Evolutionary conservation across 257 asterid genomes (phyloP).

Genomic region (Solanum ossicruentum): DNA sequence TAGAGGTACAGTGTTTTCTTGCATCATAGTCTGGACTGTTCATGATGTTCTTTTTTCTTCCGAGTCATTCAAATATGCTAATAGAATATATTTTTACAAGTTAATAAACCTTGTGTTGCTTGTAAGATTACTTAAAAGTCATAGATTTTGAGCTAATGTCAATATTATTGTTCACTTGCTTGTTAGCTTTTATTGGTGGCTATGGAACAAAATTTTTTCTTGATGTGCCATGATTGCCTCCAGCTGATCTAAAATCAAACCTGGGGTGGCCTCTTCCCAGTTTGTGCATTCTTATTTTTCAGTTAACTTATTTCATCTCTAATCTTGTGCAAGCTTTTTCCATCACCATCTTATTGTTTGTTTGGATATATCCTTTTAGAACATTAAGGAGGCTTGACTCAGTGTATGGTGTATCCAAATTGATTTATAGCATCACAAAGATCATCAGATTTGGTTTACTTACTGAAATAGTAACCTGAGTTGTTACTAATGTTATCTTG

Average conservation of each 20-base stretch:
- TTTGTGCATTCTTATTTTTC: background rate
- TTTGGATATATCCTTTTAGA: background rate
- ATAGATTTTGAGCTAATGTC: background rate
- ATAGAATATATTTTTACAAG: background rate
- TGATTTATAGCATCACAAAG: background rate
- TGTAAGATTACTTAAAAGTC: background rate
- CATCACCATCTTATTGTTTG: too few relatives aligned
- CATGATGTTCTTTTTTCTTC: background rate
- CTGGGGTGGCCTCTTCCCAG: background rate
- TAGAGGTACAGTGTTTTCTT: constrained; percentile 37
- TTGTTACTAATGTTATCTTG: background rate
- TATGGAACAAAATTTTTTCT: too few relatives aligned
- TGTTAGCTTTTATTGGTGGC: background rate
- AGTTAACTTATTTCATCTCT: background rate
- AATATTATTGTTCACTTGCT: background rate
- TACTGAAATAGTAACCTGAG: background rate
- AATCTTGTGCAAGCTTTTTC: background rate
- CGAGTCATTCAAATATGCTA: background rate
- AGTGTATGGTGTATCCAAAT: background rate
- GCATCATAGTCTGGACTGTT: background rate
- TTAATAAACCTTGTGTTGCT: background rate
- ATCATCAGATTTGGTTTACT: background rate
- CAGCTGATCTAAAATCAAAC: background rate
- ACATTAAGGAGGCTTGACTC: background rate
- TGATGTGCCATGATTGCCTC: background rate